These are phyloP conservation scores for Coemansia sp. DNA, from an alignment of 371 early-diverging fungal species.

Conservation along the genomic window DNA sequence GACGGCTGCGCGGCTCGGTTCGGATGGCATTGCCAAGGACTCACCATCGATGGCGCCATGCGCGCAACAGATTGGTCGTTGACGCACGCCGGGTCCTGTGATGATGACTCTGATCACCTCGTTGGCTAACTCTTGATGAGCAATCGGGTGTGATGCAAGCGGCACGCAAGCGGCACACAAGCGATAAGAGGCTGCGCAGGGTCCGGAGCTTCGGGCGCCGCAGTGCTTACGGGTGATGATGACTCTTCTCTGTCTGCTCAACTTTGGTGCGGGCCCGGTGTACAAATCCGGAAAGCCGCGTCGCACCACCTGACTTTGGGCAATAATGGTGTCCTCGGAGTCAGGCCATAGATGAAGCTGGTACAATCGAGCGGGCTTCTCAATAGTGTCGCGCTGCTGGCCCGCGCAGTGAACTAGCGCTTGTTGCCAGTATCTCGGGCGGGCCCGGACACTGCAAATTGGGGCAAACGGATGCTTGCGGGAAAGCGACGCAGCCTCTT, in stretches of 20 bases:
- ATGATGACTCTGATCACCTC: background rate
- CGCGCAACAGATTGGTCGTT: constrained; percentile 6
- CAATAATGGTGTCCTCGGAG: background rate
- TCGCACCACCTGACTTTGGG: constrained; percentile 5
- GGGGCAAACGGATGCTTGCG: background rate
- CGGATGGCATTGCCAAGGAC: background rate
- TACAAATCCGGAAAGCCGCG: constrained; percentile 8
- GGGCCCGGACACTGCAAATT: background rate
- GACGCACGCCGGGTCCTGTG: background rate
- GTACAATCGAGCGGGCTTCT: background rate
- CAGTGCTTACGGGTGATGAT: background rate
- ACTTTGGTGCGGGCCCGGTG: background rate
- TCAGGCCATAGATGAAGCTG: background rate
- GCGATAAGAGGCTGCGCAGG: constrained; percentile 4
- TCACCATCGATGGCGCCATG: constrained; percentile 15
- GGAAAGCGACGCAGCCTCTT: constrained; percentile 6
- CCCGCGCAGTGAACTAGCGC: background rate
- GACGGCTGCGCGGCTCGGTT: constrained; percentile 4
- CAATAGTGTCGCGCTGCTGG: background rate
- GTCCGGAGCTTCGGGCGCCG: background rate
- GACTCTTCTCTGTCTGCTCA: background rate
- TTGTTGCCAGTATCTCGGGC: background rate
- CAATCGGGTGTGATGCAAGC: constrained; percentile 4
- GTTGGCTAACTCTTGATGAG: background rate
- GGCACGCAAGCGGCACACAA: background rate